Percentiles rank a stretch among this genome's conserved stretches.
phyloP scores from a whole-genome alignment of 2,329 filamentous ascomycete species.

The Aspergillus neoniger region DNA sequence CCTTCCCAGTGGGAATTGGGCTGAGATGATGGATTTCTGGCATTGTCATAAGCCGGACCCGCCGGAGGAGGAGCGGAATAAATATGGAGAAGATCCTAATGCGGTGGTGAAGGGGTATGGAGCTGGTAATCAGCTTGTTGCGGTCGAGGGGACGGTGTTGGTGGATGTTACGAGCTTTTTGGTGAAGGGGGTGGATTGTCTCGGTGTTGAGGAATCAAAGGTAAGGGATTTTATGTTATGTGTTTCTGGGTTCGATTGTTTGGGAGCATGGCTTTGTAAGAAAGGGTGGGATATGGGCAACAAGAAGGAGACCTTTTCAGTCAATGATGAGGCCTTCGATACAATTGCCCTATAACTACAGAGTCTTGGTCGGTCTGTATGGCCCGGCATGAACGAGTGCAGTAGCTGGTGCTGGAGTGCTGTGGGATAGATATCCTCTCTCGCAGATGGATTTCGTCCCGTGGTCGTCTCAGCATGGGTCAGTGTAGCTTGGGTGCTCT shows the following conservation, averaged over 20 bases:
- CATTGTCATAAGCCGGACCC: conserved; percentile 89
- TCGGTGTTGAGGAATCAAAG: conserved; percentile 34
- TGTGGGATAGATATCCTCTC: conserved; percentile 37
- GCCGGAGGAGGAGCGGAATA: conserved; percentile 44
- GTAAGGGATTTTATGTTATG: conserved; percentile 33
- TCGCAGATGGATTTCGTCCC: conserved; percentile 39
- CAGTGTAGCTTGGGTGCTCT: conserved; percentile 16
- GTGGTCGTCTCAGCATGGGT: background rate
- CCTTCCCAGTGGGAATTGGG: conserved; percentile 94
- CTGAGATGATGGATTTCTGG: conserved; percentile 99
- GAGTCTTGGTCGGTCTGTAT: conserved; percentile 12
- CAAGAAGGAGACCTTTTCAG: conserved; percentile 56
- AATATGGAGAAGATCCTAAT: conserved; percentile 46
- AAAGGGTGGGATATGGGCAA: conserved; percentile 42
- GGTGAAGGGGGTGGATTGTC: conserved; percentile 67
- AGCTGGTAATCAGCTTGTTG: conserved; percentile 72
- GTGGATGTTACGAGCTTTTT: conserved; percentile 80
- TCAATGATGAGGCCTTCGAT: conserved; percentile 57
- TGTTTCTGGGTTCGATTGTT: background rate
- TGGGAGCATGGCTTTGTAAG: background rate
- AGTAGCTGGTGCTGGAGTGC: background rate
- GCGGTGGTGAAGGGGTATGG: conserved; percentile 72
- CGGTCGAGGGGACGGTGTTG: conserved; percentile 68
- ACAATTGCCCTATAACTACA: conserved; percentile 58
- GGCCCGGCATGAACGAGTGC: conserved; percentile 5